phyloP scores from a whole-genome alignment of 345 rosid genomes.

The Laguncularia racemosa region DNA sequence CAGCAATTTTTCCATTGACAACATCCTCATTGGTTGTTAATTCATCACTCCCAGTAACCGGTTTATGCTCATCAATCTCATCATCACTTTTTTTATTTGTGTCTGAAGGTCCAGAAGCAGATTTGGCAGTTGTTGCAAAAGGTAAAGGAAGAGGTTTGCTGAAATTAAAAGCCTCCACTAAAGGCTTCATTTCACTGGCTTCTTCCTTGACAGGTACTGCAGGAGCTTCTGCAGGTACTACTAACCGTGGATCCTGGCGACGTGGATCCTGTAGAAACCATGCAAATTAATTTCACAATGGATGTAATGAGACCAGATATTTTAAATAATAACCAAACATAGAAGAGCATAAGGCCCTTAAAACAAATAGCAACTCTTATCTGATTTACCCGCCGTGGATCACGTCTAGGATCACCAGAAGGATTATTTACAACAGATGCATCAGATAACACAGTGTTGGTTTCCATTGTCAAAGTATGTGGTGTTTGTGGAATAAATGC shows the following conservation, averaged over 20 bases:
- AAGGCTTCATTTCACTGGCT: slow-evolving; percentile 26
- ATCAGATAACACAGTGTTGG: slow-evolving; percentile 36
- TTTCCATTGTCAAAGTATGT: slow-evolving; percentile 27
- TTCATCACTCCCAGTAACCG: slow-evolving; percentile 33
- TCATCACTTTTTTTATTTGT: slow-evolving; percentile 31
- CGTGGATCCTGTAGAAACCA: slow-evolving; percentile 83
- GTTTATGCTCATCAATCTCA: slow-evolving; percentile 33
- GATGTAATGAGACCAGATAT: no score
- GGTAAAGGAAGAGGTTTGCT: slow-evolving; percentile 39
- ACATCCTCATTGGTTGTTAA: slow-evolving; percentile 37
- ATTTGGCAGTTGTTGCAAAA: slow-evolving; percentile 29
- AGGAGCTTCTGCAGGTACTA: slow-evolving; percentile 37
- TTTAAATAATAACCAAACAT: no score
- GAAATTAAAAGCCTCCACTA: slow-evolving; percentile 41
- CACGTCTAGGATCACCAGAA: slow-evolving; percentile 70
- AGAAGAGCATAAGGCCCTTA: background rate
- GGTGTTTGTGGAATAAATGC: slow-evolving; percentile 31
- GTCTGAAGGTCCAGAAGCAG: slow-evolving; percentile 23
- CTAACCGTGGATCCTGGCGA: slow-evolving; percentile 84
- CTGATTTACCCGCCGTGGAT: slow-evolving; percentile 80
- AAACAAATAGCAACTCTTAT: slow-evolving; percentile 9
- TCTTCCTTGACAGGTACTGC: slow-evolving; percentile 40
- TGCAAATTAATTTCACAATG: background rate
- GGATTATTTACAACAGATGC: slow-evolving; percentile 31
- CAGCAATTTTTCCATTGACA: slow-evolving; percentile 30